Evolutionary conservation across 2,329 filamentous ascomycete species (phyloP).

Genomic region (Aureobasidium namibiae): DNA sequence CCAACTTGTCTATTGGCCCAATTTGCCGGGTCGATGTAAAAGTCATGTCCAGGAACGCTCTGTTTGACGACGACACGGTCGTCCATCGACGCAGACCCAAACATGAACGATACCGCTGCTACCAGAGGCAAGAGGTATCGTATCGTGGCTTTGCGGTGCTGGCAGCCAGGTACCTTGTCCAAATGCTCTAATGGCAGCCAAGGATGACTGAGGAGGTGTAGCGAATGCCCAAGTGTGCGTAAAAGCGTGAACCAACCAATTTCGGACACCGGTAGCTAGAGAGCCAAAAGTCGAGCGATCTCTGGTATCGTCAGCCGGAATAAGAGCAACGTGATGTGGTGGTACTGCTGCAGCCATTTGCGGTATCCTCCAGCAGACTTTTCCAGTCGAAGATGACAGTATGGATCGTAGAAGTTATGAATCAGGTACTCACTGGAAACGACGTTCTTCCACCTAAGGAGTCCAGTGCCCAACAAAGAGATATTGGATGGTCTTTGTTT

Average conservation of each 20-base stretch:
- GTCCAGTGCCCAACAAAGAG: background rate
- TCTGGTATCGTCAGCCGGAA: background rate
- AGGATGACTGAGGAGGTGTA: background rate
- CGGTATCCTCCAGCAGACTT: background rate
- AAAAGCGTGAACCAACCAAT: background rate
- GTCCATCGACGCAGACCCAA: background rate
- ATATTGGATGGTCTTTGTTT: background rate
- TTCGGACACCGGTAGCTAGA: background rate
- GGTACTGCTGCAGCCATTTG: background rate
- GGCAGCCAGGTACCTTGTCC: background rate
- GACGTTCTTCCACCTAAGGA: no score
- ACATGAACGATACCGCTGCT: background rate
- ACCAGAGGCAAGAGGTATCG: background rate
- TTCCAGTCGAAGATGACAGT: background rate
- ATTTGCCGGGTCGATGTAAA: background rate
- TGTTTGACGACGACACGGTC: conserved; percentile 4
- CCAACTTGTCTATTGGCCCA: background rate
- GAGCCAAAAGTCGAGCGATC: background rate
- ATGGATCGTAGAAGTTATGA: background rate
- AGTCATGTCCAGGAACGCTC: background rate
- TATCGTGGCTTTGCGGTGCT: background rate
- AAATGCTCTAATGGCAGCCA: background rate
- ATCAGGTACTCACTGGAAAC: background rate
- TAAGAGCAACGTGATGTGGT: background rate
- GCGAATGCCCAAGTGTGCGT: background rate